Evolutionary conservation across 2,329 filamentous ascomycete genomes (phyloP).

Genomic region (Chalara sp.): DNA sequence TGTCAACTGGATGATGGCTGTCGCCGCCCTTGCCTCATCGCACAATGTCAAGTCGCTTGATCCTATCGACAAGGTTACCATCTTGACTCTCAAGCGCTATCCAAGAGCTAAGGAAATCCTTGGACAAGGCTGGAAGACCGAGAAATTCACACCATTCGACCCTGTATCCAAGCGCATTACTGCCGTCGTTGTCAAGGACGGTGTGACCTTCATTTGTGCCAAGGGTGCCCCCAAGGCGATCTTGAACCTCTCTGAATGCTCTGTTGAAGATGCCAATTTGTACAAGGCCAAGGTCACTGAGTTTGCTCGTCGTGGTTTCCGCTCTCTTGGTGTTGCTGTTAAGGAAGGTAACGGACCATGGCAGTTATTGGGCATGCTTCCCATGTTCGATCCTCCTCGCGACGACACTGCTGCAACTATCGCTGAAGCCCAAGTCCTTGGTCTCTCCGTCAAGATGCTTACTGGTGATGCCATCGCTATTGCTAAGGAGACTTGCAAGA

Average conservation of each 20-base stretch:
- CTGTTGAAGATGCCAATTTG: conserved; percentile 54
- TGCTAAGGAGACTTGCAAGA: conserved; percentile 77
- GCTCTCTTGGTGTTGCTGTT: conserved; percentile 71
- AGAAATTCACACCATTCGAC: conserved; percentile 74
- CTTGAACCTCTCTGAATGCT: conserved; percentile 61
- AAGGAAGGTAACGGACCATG: conserved; percentile 67
- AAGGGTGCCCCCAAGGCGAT: conserved; percentile 76
- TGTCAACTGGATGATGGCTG: conserved; percentile 81
- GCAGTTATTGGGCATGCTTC: conserved; percentile 69
- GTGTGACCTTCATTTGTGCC: conserved; percentile 64
- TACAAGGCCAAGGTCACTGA: conserved; percentile 70
- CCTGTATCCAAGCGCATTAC: conserved; percentile 77
- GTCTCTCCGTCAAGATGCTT: conserved; percentile 75
- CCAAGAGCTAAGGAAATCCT: conserved; percentile 73
- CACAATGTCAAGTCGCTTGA: conserved; percentile 75
- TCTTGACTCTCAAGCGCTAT: conserved; percentile 68
- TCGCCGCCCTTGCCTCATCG: conserved; percentile 68
- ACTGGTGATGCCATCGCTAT: conserved; percentile 76
- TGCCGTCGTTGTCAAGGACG: conserved; percentile 60
- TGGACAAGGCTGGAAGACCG: conserved; percentile 66
- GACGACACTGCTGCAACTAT: conserved; percentile 75
- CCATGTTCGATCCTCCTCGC: conserved; percentile 75
- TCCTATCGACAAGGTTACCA: conserved; percentile 74
- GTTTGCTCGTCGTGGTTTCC: conserved; percentile 74
- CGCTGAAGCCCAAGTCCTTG: conserved; percentile 67